Base-by-base conservation (phyloP, 2,329 filamentous ascomycete species). In the Beauveria sp. region DNA sequence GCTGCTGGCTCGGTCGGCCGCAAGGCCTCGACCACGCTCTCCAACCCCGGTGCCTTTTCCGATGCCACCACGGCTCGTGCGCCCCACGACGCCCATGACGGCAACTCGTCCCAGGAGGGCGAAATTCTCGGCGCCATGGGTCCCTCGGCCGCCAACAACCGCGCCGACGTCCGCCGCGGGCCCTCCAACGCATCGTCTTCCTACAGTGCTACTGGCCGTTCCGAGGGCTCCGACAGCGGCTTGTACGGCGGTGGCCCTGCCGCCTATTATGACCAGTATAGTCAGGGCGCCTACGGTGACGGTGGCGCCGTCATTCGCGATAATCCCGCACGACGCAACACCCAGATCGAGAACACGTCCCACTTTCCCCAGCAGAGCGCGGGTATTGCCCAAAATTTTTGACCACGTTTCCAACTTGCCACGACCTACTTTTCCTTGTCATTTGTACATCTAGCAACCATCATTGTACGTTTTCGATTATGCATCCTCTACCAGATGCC, bases 301-400 rank as follows among this genome's bases (percentile, higher is more conserved):
- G 71, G 60, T 50, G 60, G 57, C 9, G 56, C 95, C 1, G 84
- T 99, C 58, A 97, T 99, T 66, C 86, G 93, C 61, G 95, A 99
- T 73, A 95, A 98, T 66, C 88, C 89, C 65, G 95, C 95, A 30
- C 82, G 95, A 67, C 86, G 95, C 66, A 97, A 97, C 77, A 97
- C 95, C 14, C 86, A 93, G 64, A 98, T 99, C 70, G 93, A 98
- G 77, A 96, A 89, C 72, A 88, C 91, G 2, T 85, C 90, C 50
- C 90, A 95, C 65, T 96, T 90, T 70, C 93, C 93, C 12, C 91
- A 96, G 71, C 92, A 96, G 78, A 96, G 90, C 69, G 91, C 91
- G 45, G 95, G 95, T 63, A 97, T 99, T 69, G 90, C 95, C 38
- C 95, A 98, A 76, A 99, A 99, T 75, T 99, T 99, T 70, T 98